Conservation (phyloP, 2,329 filamentous ascomycete species). For the Diaporthe sp. region DNA sequence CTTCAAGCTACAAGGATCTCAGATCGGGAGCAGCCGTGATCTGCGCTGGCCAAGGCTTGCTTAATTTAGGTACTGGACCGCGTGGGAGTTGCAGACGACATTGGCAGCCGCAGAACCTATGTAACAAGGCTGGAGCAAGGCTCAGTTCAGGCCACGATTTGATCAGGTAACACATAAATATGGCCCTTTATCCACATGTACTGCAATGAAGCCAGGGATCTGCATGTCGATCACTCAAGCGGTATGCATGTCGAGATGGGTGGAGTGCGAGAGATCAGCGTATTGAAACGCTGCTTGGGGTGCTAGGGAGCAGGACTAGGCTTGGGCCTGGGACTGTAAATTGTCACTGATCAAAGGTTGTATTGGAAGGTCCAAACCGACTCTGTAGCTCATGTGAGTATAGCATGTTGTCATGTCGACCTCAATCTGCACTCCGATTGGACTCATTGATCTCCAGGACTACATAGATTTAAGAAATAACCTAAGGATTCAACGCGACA, state of each 20-base stretch:
- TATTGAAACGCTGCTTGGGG: not conserved
- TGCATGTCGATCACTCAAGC: not conserved
- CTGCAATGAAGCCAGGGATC: not conserved
- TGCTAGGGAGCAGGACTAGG: too few relatives aligned
- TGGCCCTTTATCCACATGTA: not conserved
- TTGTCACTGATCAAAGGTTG: not conserved
- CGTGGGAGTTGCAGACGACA: too few relatives aligned
- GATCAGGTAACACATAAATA: not conserved
- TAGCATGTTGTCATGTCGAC: not conserved
- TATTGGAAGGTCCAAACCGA: not conserved
- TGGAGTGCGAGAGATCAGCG: slow-evolving; percentile 9
- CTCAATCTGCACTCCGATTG: not conserved
- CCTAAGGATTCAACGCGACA: too few relatives aligned
- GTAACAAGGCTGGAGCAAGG: too few relatives aligned
- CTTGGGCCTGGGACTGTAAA: too few relatives aligned
- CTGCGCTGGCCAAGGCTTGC: not conserved
- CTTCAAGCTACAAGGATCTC: not conserved
- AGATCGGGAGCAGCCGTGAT: slow-evolving; percentile 24
- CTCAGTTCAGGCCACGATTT: not conserved
- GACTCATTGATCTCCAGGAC: not conserved
- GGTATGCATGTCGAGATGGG: not conserved
- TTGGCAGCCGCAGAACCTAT: not conserved
- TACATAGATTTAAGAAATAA: too few relatives aligned
- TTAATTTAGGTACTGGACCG: not conserved
- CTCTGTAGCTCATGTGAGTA: not conserved